Conservation (phyloP, 768 basidiomycete genomes). For the Serendipita vermifera region DNA sequence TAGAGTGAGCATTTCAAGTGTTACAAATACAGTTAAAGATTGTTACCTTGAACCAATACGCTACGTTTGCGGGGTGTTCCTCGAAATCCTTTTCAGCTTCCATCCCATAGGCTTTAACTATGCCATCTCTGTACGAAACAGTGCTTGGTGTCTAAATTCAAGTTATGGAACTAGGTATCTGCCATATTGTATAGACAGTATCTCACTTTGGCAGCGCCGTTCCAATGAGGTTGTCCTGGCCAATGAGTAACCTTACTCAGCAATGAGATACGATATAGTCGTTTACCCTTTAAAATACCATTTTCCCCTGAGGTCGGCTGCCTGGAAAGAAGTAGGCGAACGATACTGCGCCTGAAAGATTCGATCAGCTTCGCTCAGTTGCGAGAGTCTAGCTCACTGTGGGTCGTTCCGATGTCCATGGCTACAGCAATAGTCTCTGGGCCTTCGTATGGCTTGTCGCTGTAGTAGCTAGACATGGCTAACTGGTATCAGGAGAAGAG, state of each 20-base stretch:
- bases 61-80: not conserved
- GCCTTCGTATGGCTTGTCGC: too few species aligned
- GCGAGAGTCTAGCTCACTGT: not conserved
- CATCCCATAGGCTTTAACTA: not conserved
- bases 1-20: not conserved
- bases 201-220: not conserved
- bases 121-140: not conserved
- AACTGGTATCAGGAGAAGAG: too few species aligned
- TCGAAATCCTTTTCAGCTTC: not conserved
- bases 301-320: not conserved
- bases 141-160: not conserved
- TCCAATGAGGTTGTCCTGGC: constrained; percentile 2
- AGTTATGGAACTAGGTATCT: not conserved
- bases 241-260: not conserved
- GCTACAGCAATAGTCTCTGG: constrained; percentile 1
- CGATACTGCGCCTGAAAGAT: not conserved
- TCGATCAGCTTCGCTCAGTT: not conserved
- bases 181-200: not conserved
- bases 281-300: not conserved
- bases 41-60: not conserved
- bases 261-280: not conserved
- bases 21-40: not conserved
- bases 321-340: not conserved
- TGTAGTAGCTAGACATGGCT: too few species aligned
- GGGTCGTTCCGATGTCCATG: not conserved